Conservation (phyloP, 148 eudicot species). For the Camellia granthamiana region DNA sequence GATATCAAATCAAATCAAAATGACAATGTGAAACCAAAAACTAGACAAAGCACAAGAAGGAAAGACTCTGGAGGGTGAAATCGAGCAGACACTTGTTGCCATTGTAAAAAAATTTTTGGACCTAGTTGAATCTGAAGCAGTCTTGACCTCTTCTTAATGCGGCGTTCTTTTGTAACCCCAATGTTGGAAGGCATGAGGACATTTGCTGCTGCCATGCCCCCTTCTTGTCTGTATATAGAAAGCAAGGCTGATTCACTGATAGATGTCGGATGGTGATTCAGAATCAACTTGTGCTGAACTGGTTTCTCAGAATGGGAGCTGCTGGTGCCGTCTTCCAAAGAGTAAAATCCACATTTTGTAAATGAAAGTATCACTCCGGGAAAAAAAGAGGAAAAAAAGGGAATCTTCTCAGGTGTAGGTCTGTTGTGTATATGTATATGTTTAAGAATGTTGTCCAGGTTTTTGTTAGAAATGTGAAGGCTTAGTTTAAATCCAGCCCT, state of each 20-base stretch:
- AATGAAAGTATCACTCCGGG: background rate
- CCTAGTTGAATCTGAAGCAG: constrained; percentile 1
- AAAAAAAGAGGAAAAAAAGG: background rate
- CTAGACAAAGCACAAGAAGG: constrained; percentile 29
- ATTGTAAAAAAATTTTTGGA: background rate
- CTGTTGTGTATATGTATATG: background rate
- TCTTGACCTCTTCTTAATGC: background rate
- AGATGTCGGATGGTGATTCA: background rate
- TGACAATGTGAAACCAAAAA: constrained; percentile 24
- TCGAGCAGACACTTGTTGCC: background rate
- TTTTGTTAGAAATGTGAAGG: no score
- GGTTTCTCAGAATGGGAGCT: constrained; percentile 10
- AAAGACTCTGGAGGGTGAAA: constrained; percentile 24
- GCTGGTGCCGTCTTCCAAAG: constrained; percentile 7
- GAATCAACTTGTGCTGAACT: background rate
- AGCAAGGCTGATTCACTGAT: constrained; percentile 6
- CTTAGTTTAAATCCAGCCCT: no score
- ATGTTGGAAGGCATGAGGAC: background rate
- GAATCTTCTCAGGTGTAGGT: constrained; percentile 7
- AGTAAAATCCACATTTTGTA: background rate
- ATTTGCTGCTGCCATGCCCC: background rate
- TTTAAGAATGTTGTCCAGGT: no score
- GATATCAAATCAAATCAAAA: constrained; percentile 6
- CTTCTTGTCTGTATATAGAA: background rate
- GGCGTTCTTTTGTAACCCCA: background rate